A percentile compares a stretch with the other conserved stretches of the same genome.
These are phyloP conservation scores for Pseudogymnoascus sp. DNA, from an alignment of 2,329 filamentous ascomycete species.

Conservation along the genomic window DNA sequence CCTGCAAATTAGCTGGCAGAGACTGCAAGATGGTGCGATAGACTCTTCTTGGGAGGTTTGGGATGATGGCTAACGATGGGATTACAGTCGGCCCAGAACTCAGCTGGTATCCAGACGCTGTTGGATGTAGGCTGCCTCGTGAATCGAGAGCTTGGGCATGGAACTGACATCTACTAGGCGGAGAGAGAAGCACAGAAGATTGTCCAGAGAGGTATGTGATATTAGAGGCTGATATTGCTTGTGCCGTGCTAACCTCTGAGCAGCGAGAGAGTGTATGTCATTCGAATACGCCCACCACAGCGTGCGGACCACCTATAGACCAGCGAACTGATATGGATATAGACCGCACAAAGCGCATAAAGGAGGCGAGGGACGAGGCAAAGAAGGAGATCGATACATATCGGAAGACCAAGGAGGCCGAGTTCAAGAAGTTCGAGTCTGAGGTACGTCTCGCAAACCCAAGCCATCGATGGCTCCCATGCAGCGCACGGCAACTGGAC, in stretches of 20 bases:
- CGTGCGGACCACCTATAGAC: not conserved
- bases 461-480: not conserved
- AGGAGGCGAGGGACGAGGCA: slow-evolving; percentile 90
- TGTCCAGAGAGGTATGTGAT: slow-evolving; percentile 75
- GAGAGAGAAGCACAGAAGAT: slow-evolving; percentile 99
- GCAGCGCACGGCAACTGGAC: not conserved
- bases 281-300: not conserved
- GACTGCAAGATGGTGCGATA: slow-evolving; percentile 4
- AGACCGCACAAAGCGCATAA: slow-evolving; percentile 95
- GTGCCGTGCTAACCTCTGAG: slow-evolving; percentile 25
- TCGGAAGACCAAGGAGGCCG: slow-evolving; percentile 78
- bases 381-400: slow-evolving; percentile 98
- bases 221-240: not conserved
- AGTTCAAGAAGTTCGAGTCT: slow-evolving; percentile 91
- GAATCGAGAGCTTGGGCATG: not conserved
- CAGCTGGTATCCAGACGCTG: slow-evolving; percentile 94
- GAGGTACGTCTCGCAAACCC: slow-evolving; percentile 34
- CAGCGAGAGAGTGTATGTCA: slow-evolving; percentile 79
- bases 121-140: slow-evolving; percentile 70
- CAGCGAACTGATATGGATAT: slow-evolving; percentile 11
- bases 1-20: slow-evolving; percentile 12
- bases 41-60: not conserved
- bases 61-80: not conserved
- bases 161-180: slow-evolving; percentile 53
- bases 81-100: slow-evolving; percentile 89